These are phyloP conservation scores for Fusarium siculi DNA, from an alignment of 2,329 filamentous ascomycete species.

Conservation along the genomic window DNA sequence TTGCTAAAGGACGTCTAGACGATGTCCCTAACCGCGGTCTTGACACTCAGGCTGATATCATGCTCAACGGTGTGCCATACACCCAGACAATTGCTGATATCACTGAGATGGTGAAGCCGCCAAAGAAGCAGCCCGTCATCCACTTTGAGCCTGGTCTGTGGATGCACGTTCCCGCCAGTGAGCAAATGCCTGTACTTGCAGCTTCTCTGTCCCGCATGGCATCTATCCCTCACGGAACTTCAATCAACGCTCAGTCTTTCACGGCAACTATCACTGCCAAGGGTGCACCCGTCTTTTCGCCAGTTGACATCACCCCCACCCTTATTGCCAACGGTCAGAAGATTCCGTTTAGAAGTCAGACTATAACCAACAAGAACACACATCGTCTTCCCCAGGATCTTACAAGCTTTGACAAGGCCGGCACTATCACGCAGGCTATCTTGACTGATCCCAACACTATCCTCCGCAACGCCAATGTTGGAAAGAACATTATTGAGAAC, in stretches of 20 bases:
- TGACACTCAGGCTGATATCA: conserved; percentile 47
- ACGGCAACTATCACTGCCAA: conserved; percentile 24
- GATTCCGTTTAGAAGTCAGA: conserved; percentile 16
- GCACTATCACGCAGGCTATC: conserved; percentile 49
- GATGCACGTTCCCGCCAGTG: conserved; percentile 51
- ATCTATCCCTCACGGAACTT: conserved; percentile 56
- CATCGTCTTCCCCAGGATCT: conserved; percentile 47
- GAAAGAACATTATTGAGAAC: conserved; percentile 46
- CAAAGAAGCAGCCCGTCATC: conserved; percentile 45
- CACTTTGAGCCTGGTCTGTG: conserved; percentile 56
- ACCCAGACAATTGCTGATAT: conserved; percentile 50
- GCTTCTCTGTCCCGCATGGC: conserved; percentile 52
- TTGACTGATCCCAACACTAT: conserved; percentile 46
- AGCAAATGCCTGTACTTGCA: conserved; percentile 28
- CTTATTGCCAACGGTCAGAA: background rate
- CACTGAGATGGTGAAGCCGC: conserved; percentile 38
- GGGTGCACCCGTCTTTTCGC: conserved; percentile 32
- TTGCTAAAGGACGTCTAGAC: conserved; percentile 45
- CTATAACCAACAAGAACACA: conserved; percentile 5
- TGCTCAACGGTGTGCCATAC: conserved; percentile 51
- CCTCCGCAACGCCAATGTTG: conserved; percentile 43
- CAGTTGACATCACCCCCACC: conserved; percentile 45
- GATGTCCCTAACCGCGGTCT: conserved; percentile 53
- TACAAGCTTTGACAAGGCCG: conserved; percentile 38
- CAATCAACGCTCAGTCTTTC: conserved; percentile 54